Evolutionary conservation across 495 filamentous ascomycete genomes (phyloP), one percentile per base, ranked within the genome.

Genomic region (Daldinia grandis): DNA sequence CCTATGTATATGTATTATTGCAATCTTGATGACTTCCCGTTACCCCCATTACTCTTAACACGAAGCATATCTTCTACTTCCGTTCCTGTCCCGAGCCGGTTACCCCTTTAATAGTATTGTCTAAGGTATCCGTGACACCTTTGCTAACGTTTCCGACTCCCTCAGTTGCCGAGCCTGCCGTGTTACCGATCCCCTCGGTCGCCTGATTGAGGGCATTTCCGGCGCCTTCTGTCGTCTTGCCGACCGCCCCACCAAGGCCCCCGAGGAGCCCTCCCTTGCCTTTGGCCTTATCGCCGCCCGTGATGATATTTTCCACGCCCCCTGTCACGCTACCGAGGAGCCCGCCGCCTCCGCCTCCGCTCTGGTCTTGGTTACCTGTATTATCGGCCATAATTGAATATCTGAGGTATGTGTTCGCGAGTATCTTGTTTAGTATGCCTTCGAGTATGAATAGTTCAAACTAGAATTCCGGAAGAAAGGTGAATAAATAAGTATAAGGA

Each of bases 181-280:
- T 68, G 57, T 80, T 73, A 3, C 78, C 78, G 15, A 76, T 66
- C 10, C 76, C 74, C 27, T 79, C 56, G 3, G 78, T 78, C 1
- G 76, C 73, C 15, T 76, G 33, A n/a, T 76, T 72, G 3, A 77
- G 62, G 0, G 69, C 62, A 6, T 68, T 70, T 7, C 78, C 78
- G 21, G 72, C 73, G 1, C 76, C 74, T 51, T 80, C 63, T n/a
- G 79, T 81, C 4, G 80, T 79, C 62, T 78, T 73, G 25, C 76
- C 74, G n/a, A 78, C 68, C 17, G 72, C 64, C 38, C 76, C 79
- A 25, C 75, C 63, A 3, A 81, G 62, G 27, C 74, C 69, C 42
- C 81, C 79, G 38, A 81, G 58, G 30, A 82, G 70, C 1, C 81
- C 81, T n/a, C 80, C 81, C 60, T 81, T 75, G 14, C 79, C 79